Evolutionary conservation across 2,329 filamentous ascomycete species (phyloP).

Genomic region (Metarhizium humberi): DNA sequence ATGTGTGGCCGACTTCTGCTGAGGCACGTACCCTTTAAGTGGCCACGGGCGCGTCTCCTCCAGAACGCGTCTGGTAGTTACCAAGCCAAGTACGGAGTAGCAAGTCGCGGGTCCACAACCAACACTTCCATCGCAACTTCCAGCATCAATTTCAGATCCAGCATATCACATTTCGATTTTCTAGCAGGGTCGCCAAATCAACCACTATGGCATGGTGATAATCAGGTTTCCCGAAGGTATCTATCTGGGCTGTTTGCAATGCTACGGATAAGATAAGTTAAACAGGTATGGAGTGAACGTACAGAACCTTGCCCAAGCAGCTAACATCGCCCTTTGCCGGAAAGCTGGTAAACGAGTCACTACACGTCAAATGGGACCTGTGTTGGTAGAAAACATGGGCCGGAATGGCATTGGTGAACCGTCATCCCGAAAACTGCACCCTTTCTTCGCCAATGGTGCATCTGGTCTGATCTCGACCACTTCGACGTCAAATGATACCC

Average conservation of each 20-base stretch:
- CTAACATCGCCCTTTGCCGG: not conserved
- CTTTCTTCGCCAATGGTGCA: conserved; percentile 37
- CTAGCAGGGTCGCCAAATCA: not conserved
- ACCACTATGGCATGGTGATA: not conserved
- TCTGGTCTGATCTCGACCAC: conserved; percentile 4
- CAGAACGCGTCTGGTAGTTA: conserved; percentile 1
- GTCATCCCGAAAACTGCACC: conserved; percentile 39
- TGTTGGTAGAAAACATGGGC: conserved; percentile 35
- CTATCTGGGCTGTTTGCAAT: not conserved
- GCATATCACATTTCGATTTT: not conserved
- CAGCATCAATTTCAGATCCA: not conserved
- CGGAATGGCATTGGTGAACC: conserved; percentile 26
- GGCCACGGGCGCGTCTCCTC: conserved; percentile 5
- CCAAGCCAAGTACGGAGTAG: not conserved
- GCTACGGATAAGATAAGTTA: not conserved
- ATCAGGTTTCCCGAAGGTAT: not conserved
- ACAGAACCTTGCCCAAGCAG: not conserved
- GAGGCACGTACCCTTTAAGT: not conserved
- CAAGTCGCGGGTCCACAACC: not conserved
- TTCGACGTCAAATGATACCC: not conserved
- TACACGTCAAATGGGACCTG: conserved; percentile 28
- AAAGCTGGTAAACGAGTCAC: not conserved
- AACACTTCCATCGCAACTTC: not conserved
- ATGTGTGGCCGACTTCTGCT: too few relatives aligned
- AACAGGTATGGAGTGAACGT: not conserved